phyloP scores from a whole-genome alignment of 306 rosid genomes.

The Quillaja saponaria region DNA sequence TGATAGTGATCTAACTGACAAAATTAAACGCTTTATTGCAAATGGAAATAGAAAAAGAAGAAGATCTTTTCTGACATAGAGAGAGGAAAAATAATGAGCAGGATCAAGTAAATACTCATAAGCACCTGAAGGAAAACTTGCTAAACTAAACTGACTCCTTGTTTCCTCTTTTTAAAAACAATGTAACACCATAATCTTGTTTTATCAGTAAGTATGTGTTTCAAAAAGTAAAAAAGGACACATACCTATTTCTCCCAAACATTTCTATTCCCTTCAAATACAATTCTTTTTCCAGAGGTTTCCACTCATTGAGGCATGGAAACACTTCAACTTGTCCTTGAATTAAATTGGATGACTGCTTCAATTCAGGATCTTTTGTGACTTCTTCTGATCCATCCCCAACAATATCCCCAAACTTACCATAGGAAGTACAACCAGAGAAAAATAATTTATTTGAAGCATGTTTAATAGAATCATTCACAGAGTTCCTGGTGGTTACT shows the following conservation, averaged over 20 bases:
- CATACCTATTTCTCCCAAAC: slow-evolving; percentile 90
- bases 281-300: slow-evolving; percentile 79
- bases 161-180: slow-evolving; percentile 15
- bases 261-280: slow-evolving; percentile 91
- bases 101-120: background rate
- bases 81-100: slow-evolving; percentile 15
- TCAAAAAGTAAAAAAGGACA: slow-evolving; percentile 23
- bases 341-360: slow-evolving; percentile 39
- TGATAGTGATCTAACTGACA: slow-evolving; percentile 6
- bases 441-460: slow-evolving; percentile 39
- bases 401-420: slow-evolving; percentile 37
- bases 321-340: slow-evolving; percentile 39
- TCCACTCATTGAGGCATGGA: slow-evolving; percentile 61
- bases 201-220: background rate
- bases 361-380: slow-evolving; percentile 39
- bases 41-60: background rate
- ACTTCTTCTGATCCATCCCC: slow-evolving; percentile 40
- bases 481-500: slow-evolving; percentile 21
- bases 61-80: background rate
- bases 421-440: slow-evolving; percentile 45
- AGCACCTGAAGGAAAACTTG: background rate
- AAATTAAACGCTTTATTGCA: slow-evolving; percentile 21
- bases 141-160: slow-evolving; percentile 22
- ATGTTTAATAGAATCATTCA: slow-evolving; percentile 34
- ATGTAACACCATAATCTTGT: background rate